These are phyloP conservation scores for Achaetomiella virescens DNA, from an alignment of 495 filamentous ascomycete genomes.

Conservation along the genomic window DNA sequence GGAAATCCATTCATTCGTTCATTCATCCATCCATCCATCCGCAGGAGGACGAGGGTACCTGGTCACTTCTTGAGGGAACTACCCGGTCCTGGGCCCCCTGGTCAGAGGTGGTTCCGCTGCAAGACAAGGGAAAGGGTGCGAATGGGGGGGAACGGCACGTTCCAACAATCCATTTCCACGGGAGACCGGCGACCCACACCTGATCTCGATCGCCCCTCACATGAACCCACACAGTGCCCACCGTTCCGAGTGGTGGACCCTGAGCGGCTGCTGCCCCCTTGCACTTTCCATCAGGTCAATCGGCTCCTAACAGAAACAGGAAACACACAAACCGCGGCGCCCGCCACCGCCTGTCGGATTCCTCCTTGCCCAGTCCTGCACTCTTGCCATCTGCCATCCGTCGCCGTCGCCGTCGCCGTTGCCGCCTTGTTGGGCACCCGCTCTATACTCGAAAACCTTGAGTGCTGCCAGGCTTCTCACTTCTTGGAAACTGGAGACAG, in stretches of 20 bases:
- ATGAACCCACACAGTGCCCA: conserved; percentile 13
- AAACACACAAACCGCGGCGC: conserved; percentile 19
- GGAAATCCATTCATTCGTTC: too few species aligned
- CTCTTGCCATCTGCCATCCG: not conserved
- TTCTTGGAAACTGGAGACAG: not conserved
- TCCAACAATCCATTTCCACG: conserved; percentile 23
- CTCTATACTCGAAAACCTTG: not conserved
- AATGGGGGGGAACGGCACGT: conserved; percentile 13
- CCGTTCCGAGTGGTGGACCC: conserved; percentile 9
- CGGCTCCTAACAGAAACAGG: conserved; percentile 17
- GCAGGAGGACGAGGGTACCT: too few species aligned
- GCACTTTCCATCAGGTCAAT: not conserved
- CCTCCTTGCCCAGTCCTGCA: not conserved
- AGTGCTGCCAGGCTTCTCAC: not conserved
- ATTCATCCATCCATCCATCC: too few species aligned
- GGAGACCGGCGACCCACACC: conserved; percentile 11
- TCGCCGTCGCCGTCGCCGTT: not conserved
- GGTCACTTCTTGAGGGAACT: too few species aligned
- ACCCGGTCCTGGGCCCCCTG: too few species aligned
- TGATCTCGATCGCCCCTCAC: conserved; percentile 22
- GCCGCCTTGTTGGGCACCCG: too few species aligned
- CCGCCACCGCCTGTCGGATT: conserved; percentile 8
- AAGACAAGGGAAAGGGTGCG: conserved; percentile 6
- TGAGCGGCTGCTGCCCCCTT: conserved; percentile 11
- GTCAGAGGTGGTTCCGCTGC: not conserved